phyloP scores from a whole-genome alignment of 208 protist genomes.

The Leptomonas seymouri region DNA sequence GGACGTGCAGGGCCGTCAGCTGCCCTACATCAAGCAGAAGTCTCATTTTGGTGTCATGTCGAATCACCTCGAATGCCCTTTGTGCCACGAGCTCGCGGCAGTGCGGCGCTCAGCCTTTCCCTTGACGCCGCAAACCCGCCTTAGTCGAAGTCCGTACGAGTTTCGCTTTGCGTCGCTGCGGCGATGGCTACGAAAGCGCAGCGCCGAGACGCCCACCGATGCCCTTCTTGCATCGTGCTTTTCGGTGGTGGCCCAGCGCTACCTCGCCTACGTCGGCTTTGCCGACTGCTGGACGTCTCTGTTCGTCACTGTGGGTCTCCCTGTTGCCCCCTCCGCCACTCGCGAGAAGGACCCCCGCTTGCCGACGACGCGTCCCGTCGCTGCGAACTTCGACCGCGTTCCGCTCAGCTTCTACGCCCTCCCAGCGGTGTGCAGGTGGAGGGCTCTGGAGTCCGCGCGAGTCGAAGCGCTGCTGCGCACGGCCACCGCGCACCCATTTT shows the following conservation, averaged over 20 bases:
- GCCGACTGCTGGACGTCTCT: conserved; percentile 33
- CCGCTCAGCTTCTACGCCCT: conserved; percentile 34
- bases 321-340: background rate
- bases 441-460: conserved; percentile 4
- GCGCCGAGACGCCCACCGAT: conserved; percentile 12
- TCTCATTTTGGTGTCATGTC: conserved; percentile 20
- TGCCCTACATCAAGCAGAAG: conserved; percentile 20
- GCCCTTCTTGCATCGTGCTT: conserved; percentile 22
- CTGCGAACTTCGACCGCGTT: conserved; percentile 10
- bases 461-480: conserved; percentile 19
- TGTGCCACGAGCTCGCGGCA: conserved; percentile 20
- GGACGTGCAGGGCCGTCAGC: conserved; percentile 13
- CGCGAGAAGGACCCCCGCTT: background rate
- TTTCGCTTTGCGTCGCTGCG: conserved; percentile 30
- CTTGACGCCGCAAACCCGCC: conserved; percentile 1
- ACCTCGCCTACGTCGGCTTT: conserved; percentile 31
- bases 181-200: conserved; percentile 33
- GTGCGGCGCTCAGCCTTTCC: conserved; percentile 3
- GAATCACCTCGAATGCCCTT: conserved; percentile 14
- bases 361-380: conserved; percentile 1
- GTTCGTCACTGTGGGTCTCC: conserved; percentile 25
- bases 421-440: conserved; percentile 30
- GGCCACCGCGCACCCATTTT: conserved; percentile 21
- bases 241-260: conserved; percentile 20
- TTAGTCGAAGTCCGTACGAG: conserved; percentile 22